phyloP scores from a whole-genome alignment of 495 filamentous ascomycete species.

The Podospora appendiculata region DNA sequence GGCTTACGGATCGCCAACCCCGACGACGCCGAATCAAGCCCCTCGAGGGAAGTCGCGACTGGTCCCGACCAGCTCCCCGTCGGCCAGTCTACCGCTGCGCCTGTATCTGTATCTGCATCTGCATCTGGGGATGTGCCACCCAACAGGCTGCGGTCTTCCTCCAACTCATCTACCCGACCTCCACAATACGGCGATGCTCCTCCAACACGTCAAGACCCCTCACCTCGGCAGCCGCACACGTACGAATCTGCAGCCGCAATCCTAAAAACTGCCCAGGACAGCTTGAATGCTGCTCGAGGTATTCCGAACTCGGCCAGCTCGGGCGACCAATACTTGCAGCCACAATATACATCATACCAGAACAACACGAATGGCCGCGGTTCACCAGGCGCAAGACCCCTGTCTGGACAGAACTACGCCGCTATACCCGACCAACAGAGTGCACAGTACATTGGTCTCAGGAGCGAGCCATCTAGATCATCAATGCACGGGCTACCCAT shows the following conservation, averaged over 20 bases:
- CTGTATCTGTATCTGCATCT: constrained; percentile 1
- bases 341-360: constrained; percentile 29
- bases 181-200: constrained; percentile 8
- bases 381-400: constrained; percentile 1
- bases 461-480: constrained; percentile 57
- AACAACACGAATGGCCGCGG: constrained; percentile 14
- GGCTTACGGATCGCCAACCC: constrained; percentile 97
- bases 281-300: constrained; percentile 20
- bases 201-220: constrained; percentile 18
- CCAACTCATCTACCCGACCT: neutral
- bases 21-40: constrained; percentile 64
- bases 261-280: constrained; percentile 24
- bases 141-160: neutral
- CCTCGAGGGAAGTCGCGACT: constrained; percentile 36
- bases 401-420: constrained; percentile 2
- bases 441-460: constrained; percentile 43
- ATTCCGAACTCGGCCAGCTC: constrained; percentile 31
- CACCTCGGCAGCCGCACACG: constrained; percentile 25
- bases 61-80: constrained; percentile 17
- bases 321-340: constrained; percentile 37
- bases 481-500: constrained; percentile 49
- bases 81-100: neutral
- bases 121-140: neutral
- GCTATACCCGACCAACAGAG: constrained; percentile 27
- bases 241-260: constrained; percentile 30